These are phyloP conservation scores for Chrysoporthe puriensis DNA, from an alignment of 2,329 filamentous ascomycete genomes.

Conservation along the genomic window DNA sequence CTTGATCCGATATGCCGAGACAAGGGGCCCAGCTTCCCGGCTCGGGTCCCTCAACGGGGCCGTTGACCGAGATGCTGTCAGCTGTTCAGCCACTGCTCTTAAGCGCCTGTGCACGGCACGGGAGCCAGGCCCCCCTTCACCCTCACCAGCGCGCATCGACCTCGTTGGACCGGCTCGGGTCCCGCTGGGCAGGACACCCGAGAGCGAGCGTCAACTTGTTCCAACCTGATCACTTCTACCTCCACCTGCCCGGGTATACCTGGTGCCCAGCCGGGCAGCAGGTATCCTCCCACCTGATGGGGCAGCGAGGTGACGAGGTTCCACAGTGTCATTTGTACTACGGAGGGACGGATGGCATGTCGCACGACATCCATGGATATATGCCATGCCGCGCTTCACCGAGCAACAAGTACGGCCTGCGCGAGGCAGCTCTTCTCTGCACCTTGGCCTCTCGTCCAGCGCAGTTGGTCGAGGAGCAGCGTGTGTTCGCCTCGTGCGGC, in stretches of 20 bases:
- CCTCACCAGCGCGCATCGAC: background rate
- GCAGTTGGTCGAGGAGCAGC: background rate
- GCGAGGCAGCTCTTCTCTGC: background rate
- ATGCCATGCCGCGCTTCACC: background rate
- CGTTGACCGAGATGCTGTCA: conserved; percentile 1
- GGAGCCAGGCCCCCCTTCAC: background rate
- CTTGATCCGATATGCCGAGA: background rate
- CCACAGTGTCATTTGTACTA: background rate
- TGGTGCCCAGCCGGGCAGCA: background rate
- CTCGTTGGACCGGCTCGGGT: background rate
- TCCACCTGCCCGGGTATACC: background rate
- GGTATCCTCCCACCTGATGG: background rate
- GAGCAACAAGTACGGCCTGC: background rate
- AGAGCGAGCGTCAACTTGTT: background rate
- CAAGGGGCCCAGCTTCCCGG: conserved; percentile 1
- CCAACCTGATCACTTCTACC: background rate
- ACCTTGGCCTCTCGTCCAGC: background rate
- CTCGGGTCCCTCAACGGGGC: background rate
- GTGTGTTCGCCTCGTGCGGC: background rate
- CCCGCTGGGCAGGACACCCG: background rate
- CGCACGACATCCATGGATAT: background rate
- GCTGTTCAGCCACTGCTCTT: conserved; percentile 16
- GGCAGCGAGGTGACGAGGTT: background rate
- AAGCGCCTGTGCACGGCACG: conserved; percentile 1
- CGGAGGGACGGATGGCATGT: background rate